Evolutionary conservation across 177 flowering plant genomes (phyloP).

Genomic region (Telopea speciosissima): DNA sequence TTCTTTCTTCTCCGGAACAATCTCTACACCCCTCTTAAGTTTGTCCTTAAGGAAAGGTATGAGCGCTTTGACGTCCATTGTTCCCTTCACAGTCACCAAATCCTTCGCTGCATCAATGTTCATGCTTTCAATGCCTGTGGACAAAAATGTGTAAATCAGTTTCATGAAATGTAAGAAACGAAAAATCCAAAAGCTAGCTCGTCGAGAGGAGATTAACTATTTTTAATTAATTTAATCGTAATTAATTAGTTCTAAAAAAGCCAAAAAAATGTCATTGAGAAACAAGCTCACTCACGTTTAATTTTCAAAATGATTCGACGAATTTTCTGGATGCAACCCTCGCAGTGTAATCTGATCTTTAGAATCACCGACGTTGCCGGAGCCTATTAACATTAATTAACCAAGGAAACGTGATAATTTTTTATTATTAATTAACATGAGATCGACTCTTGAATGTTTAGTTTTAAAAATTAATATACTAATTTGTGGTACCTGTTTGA

Average conservation of each 20-base stretch:
- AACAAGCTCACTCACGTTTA: constrained; percentile 48
- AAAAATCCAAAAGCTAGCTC: neutral
- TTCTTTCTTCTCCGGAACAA: constrained; percentile 41
- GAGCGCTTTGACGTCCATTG: constrained; percentile 51
- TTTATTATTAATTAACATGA: too few relatives aligned
- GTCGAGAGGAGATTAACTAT: too few relatives aligned
- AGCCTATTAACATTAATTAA: constrained; percentile 5
- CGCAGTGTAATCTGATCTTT: constrained; percentile 61
- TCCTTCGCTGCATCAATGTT: constrained; percentile 40
- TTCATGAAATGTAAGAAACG: neutral
- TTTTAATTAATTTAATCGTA: too few relatives aligned
- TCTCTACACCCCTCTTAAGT: constrained; percentile 47
- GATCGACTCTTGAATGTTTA: too few relatives aligned
- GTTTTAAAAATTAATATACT: too few relatives aligned
- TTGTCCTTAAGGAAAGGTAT: constrained; percentile 42
- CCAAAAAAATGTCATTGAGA: too few relatives aligned
- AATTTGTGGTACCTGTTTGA: constrained; percentile 26
- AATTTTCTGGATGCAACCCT: constrained; percentile 61
- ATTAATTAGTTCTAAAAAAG: too few relatives aligned
- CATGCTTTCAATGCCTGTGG: constrained; percentile 66
- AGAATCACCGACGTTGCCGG: constrained; percentile 39
- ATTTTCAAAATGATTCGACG: constrained; percentile 30
- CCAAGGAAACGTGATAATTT: too few relatives aligned
- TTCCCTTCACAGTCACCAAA: constrained; percentile 58
- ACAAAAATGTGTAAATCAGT: neutral